phyloP scores from a whole-genome alignment of 208 protist species.

The Trypanosoma theileri region DNA sequence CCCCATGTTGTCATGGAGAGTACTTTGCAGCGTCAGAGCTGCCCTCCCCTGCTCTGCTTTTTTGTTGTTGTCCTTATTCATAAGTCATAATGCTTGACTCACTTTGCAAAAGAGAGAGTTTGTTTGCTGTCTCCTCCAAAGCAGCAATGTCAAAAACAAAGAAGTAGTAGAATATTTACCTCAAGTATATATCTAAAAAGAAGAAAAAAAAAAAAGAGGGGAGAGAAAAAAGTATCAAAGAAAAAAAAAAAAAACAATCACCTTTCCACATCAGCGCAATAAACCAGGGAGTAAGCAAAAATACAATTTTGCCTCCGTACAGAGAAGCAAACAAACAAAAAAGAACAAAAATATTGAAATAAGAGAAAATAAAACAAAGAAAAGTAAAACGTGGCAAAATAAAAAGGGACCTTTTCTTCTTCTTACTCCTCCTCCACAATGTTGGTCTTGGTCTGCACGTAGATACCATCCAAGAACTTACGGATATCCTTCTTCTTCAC shows the following conservation, averaged over 20 bases:
- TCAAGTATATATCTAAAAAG: background rate
- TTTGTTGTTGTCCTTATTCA: background rate
- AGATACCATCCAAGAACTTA: slow-evolving; percentile 99
- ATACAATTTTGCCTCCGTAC: background rate
- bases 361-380: slow-evolving; percentile 18
- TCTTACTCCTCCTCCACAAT: slow-evolving; percentile 65
- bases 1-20: background rate
- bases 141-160: background rate
- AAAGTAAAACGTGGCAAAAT: slow-evolving; percentile 16
- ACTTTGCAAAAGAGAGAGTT: background rate
- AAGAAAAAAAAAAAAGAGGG: slow-evolving; percentile 8
- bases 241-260: slow-evolving; percentile 12
- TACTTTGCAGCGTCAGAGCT: background rate
- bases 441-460: slow-evolving; percentile 96
- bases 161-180: background rate
- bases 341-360: slow-evolving; percentile 10
- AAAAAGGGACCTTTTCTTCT: slow-evolving; percentile 8
- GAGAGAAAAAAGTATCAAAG: background rate
- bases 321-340: slow-evolving; percentile 7
- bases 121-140: background rate
- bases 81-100: background rate
- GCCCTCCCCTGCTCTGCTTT: background rate
- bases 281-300: background rate
- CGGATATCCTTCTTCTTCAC: slow-evolving; percentile 99
- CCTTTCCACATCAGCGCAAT: background rate